Conservation (phyloP, 768 basidiomycete species). For the Leccinellum luteum region DNA sequence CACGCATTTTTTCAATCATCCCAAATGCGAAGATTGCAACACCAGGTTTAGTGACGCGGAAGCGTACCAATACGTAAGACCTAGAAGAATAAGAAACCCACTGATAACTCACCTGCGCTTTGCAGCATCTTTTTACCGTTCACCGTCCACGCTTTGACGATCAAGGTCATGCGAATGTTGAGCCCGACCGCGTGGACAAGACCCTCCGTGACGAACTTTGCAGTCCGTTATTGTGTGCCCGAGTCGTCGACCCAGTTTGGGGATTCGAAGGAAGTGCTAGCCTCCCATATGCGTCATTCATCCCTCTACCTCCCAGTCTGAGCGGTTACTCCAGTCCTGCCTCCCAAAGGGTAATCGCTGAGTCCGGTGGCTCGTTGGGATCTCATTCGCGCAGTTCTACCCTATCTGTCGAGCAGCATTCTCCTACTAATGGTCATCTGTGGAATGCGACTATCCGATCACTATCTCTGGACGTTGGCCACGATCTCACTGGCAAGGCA, state of each 20-base stretch:
- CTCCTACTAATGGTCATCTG: constrained; percentile 17
- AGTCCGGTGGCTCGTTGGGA: constrained; percentile 10
- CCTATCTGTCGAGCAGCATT: constrained; percentile 29
- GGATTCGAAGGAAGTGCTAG: constrained; percentile 18
- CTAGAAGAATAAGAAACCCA: not conserved
- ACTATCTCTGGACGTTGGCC: constrained; percentile 3
- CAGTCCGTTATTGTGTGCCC: constrained; percentile 9
- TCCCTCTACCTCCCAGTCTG: constrained; percentile 30
- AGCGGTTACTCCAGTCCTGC: constrained; percentile 31
- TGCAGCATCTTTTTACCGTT: constrained; percentile 28
- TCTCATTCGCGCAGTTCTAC: constrained; percentile 32
- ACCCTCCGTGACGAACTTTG: not conserved
- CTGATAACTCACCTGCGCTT: not conserved
- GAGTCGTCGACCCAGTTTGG: constrained; percentile 21
- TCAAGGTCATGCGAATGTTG: constrained; percentile 1
- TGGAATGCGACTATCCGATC: constrained; percentile 11
- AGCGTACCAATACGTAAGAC: constrained; percentile 36
- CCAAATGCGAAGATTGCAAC: constrained; percentile 43
- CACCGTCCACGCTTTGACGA: constrained; percentile 22
- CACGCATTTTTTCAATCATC: constrained; percentile 40
- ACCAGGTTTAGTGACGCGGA: constrained; percentile 40
- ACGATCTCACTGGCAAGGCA: constrained; percentile 9
- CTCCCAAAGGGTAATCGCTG: constrained; percentile 24
- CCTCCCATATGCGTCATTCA: constrained; percentile 26
- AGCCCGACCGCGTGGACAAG: constrained; percentile 2